phyloP scores from a whole-genome alignment of 2,329 filamentous ascomycete species.

The Colletotrichum sp. region DNA sequence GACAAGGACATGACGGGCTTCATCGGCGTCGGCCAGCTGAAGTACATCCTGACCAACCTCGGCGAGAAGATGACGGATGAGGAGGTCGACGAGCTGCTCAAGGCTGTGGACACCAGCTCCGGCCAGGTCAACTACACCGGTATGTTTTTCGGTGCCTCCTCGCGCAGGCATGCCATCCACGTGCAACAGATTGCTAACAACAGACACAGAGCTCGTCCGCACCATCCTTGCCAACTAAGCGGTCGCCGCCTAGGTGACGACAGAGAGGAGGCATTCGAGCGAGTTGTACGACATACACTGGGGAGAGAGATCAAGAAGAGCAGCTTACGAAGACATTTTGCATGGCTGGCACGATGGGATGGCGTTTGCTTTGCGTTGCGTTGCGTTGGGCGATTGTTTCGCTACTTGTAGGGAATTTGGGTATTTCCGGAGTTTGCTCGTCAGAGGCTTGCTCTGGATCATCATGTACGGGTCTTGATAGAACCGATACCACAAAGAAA shows the following conservation, averaged over 20 bases:
- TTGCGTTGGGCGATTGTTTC: conserved; percentile 11
- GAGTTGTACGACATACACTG: not conserved
- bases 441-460: conserved; percentile 11
- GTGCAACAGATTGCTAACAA: not conserved
- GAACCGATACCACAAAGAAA: conserved; percentile 8
- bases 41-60: conserved; percentile 97
- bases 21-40: conserved; percentile 96
- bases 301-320: not conserved
- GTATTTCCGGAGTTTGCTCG: conserved; percentile 12
- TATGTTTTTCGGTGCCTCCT: conserved; percentile 44
- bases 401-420: conserved; percentile 11
- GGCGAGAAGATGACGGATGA: conserved; percentile 99
- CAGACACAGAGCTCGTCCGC: conserved; percentile 73
- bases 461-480: not conserved
- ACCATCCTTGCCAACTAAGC: conserved; percentile 83
- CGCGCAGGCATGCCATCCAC: no score
- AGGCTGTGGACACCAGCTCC: conserved; percentile 94
- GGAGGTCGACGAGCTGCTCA: conserved; percentile 97
- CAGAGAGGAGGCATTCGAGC: not conserved
- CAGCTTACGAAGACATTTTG: conserved; percentile 14
- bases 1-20: conserved; percentile 99
- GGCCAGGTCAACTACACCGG: conserved; percentile 98
- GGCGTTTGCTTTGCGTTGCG: conserved; percentile 16
- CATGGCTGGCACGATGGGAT: conserved; percentile 22
- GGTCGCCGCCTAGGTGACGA: not conserved